phyloP scores from a whole-genome alignment of 805 yeast species.

The Cyberlindnera suaveolens region DNA sequence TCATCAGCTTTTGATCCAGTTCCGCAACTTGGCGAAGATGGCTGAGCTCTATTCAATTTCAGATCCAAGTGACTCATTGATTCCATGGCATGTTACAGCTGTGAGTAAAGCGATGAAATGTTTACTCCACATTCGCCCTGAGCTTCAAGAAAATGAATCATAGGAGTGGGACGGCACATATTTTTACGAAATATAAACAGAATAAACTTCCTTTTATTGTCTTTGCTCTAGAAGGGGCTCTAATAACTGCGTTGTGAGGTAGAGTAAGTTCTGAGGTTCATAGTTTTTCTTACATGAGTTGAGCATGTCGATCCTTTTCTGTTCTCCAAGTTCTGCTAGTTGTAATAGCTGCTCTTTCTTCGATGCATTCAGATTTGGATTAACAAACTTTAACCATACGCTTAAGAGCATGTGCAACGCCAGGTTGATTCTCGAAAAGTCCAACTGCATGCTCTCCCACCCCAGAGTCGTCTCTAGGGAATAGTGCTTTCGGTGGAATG shows the following conservation, averaged over 20 bases:
- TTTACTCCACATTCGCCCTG: conserved; percentile 43
- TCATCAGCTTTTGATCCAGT: conserved; percentile 52
- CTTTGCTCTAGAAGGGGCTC: no score
- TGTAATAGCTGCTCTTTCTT: conserved; percentile 1
- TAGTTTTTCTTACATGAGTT: neutral
- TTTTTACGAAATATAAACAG: neutral
- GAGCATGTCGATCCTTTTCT: conserved; percentile 3
- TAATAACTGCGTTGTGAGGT: conserved; percentile 1
- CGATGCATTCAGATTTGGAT: neutral
- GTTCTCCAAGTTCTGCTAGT: conserved; percentile 12
- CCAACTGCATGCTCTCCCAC: conserved; percentile 2
- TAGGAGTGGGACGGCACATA: neutral
- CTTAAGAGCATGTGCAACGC: conserved; percentile 8
- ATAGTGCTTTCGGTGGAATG: conserved; percentile 9
- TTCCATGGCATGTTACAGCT: conserved; percentile 72
- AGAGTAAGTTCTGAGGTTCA: neutral
- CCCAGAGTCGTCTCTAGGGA: neutral
- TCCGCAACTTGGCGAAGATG: conserved; percentile 45
- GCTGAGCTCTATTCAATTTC: conserved; percentile 32
- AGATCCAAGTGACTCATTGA: conserved; percentile 31
- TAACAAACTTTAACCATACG: conserved; percentile 12
- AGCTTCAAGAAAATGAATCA: neutral
- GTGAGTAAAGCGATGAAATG: conserved; percentile 56
- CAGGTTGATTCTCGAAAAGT: conserved; percentile 12
- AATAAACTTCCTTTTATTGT: neutral